Evolutionary conservation across 1,284 basidiomycete species (phyloP).

Genomic region (Peniophora sp.): DNA sequence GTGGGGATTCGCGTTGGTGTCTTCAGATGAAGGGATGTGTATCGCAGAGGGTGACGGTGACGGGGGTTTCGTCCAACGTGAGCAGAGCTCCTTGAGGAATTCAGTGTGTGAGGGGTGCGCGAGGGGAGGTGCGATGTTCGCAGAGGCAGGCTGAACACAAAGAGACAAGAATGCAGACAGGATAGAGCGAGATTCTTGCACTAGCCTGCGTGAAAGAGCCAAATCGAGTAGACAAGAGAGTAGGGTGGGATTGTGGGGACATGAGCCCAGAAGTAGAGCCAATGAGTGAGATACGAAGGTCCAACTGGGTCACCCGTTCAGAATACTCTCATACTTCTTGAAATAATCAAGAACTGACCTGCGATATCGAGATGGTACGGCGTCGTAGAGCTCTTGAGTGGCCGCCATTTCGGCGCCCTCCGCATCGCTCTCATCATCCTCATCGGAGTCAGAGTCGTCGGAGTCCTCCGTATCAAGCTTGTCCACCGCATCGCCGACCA

Average conservation of each 20-base stretch:
- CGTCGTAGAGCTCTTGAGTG: conserved; percentile 38
- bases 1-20: conserved; percentile 1
- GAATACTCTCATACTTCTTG: neutral
- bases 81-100: conserved; percentile 29
- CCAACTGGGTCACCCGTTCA: conserved; percentile 23
- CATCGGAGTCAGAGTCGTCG: conserved; percentile 10
- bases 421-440: conserved; percentile 10
- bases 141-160: conserved; percentile 22
- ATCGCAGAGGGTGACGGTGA: too few relatives aligned
- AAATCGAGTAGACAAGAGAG: conserved; percentile 39
- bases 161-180: conserved; percentile 28
- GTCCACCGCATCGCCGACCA: conserved; percentile 25
- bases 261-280: conserved; percentile 34
- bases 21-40: too few relatives aligned
- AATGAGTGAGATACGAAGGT: conserved; percentile 44
- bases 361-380: conserved; percentile 39
- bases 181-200: conserved; percentile 33
- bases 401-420: conserved; percentile 24
- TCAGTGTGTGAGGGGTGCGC: conserved; percentile 35
- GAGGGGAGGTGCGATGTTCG: conserved; percentile 18
- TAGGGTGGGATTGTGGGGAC: conserved; percentile 37
- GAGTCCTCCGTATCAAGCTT: conserved; percentile 14
- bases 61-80: conserved; percentile 18
- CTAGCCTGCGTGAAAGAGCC: conserved; percentile 30
- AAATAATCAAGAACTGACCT: conserved; percentile 25